phyloP scores from a whole-genome alignment of 192 early-diverging fungal genomes.

The Backusella mclennaniae region DNA sequence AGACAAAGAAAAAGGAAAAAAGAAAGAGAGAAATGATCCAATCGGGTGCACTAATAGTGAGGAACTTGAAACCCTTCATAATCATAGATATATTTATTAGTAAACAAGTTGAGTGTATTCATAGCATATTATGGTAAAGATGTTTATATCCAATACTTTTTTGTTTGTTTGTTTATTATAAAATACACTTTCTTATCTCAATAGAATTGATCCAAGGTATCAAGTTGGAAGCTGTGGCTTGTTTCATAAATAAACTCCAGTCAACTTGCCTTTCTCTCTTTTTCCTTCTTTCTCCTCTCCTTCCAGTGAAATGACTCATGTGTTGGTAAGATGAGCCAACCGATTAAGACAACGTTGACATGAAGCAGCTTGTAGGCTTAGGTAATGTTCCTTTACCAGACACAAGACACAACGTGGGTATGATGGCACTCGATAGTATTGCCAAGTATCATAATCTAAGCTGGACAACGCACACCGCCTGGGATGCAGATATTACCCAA shows the following conservation, averaged over 20 bases:
- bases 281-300: not conserved
- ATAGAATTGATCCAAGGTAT: too few species aligned
- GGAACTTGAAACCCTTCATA: too few species aligned
- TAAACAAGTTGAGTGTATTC: too few species aligned
- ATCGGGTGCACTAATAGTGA: not conserved
- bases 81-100: too few species aligned
- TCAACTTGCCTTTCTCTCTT: not conserved
- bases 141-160: too few species aligned
- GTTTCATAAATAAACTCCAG: not conserved
- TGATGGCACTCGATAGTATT: slow-evolving; percentile 60
- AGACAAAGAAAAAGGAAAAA: not conserved
- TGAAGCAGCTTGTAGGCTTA: slow-evolving; percentile 61
- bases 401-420: slow-evolving; percentile 72
- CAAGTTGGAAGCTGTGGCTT: not conserved
- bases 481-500: slow-evolving; percentile 17
- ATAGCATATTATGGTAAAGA: too few species aligned
- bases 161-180: too few species aligned
- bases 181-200: too few species aligned
- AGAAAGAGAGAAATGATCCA: not conserved
- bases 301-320: not conserved
- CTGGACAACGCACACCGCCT: slow-evolving; percentile 40
- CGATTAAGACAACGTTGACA: not conserved
- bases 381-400: slow-evolving; percentile 64
- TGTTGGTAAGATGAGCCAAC: not conserved
- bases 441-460: slow-evolving; percentile 39